A percentile compares a stretch with the other conserved stretches of the same genome.
phyloP scores from a whole-genome alignment of 2,329 filamentous ascomycete species.

The Elsinoe batatas region DNA sequence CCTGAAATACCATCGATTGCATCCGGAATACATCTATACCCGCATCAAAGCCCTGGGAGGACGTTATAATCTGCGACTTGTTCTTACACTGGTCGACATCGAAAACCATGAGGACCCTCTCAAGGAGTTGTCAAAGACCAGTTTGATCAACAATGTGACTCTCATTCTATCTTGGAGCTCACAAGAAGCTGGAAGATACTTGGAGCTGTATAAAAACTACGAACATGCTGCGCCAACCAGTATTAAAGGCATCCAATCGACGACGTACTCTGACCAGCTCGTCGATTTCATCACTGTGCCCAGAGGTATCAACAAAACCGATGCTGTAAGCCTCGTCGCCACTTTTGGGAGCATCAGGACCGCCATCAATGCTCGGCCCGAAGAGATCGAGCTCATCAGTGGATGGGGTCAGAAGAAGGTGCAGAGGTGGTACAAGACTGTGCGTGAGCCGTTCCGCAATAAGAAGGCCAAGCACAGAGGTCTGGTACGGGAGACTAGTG shows the following conservation, averaged over 20 bases:
- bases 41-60: constrained; percentile 76
- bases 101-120: constrained; percentile 84
- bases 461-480: constrained; percentile 55
- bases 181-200: constrained; percentile 82
- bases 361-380: constrained; percentile 77
- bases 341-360: constrained; percentile 84
- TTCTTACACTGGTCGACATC: constrained; percentile 90
- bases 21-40: constrained; percentile 96
- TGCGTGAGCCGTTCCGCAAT: constrained; percentile 75
- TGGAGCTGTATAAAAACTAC: constrained; percentile 90
- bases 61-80: constrained; percentile 75
- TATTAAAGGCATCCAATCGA: constrained; percentile 77
- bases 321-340: constrained; percentile 80
- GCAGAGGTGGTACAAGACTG: constrained; percentile 68
- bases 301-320: constrained; percentile 84
- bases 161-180: constrained; percentile 90
- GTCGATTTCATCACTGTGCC: constrained; percentile 90
- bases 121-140: constrained; percentile 85
- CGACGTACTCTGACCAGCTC: constrained; percentile 73
- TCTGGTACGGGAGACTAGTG: constrained; percentile 28
- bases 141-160: constrained; percentile 84
- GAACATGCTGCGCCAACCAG: constrained; percentile 74
- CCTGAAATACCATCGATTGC: constrained; percentile 91
- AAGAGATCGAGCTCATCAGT: constrained; percentile 73
- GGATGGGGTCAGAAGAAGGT: constrained; percentile 97